Conservation (phyloP, 768 basidiomycete species). For the Coprinopsis marcescibilis region DNA sequence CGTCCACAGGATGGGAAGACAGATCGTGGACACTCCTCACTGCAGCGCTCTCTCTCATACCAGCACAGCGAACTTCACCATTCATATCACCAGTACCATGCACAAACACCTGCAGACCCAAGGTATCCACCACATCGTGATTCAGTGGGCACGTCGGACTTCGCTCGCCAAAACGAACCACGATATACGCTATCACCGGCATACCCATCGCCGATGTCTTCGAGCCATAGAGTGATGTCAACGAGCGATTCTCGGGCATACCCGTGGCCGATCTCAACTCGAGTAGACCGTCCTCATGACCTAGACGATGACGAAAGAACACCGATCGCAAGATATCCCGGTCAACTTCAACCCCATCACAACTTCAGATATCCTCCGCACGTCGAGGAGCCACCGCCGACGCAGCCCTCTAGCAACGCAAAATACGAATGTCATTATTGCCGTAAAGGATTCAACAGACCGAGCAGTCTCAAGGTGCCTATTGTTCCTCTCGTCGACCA, state of each 20-base stretch:
- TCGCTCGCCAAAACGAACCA: slow-evolving; percentile 1
- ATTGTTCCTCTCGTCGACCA: slow-evolving; percentile 7
- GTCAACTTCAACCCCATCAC: slow-evolving; percentile 3
- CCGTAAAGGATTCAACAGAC: slow-evolving; percentile 76
- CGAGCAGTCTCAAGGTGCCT: slow-evolving; percentile 72
- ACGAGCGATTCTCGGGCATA: slow-evolving; percentile 12
- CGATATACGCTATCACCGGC: slow-evolving; percentile 6
- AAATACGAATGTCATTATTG: slow-evolving; percentile 79
- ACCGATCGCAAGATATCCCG: slow-evolving; percentile 24
- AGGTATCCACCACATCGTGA: not conserved
- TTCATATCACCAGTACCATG: not conserved
- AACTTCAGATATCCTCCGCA: slow-evolving; percentile 8
- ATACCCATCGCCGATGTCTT: slow-evolving; percentile 11
- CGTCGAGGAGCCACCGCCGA: slow-evolving; percentile 10
- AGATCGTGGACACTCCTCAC: not conserved
- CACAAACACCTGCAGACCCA: not conserved
- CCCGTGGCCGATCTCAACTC: slow-evolving; percentile 25
- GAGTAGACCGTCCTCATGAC: slow-evolving; percentile 14
- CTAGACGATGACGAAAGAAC: slow-evolving; percentile 32
- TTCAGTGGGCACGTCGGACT: not conserved
- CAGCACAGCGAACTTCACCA: not conserved
- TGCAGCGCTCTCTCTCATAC: slow-evolving; percentile 9
- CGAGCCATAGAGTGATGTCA: slow-evolving; percentile 8
- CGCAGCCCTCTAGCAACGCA: slow-evolving; percentile 19
- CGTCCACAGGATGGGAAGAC: no score